Conservation (phyloP, 345 rosid genomes). For the Euphorbia tirucalli region DNA sequence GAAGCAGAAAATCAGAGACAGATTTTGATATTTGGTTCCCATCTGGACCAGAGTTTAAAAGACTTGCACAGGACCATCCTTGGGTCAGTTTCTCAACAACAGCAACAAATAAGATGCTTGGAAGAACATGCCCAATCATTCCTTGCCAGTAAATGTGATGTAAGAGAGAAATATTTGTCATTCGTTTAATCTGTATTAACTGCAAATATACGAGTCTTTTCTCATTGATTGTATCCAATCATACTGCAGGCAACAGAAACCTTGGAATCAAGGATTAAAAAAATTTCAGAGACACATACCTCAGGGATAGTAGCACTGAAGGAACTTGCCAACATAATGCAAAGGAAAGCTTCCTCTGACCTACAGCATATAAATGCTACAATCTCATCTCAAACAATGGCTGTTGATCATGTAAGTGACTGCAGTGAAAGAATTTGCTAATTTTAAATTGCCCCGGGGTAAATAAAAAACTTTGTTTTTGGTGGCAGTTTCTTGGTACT, state of each 20-base stretch:
- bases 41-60: slow-evolving; percentile 72
- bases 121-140: slow-evolving; percentile 64
- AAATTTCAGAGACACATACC: slow-evolving; percentile 47
- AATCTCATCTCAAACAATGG: slow-evolving; percentile 42
- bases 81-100: slow-evolving; percentile 82
- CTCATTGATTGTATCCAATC: slow-evolving; percentile 16
- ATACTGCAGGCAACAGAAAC: slow-evolving; percentile 56
- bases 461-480: neutral
- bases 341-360: slow-evolving; percentile 52
- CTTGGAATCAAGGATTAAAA: slow-evolving; percentile 56
- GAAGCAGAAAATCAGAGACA: slow-evolving; percentile 67
- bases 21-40: slow-evolving; percentile 80
- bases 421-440: neutral
- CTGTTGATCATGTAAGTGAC: slow-evolving; percentile 56
- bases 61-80: slow-evolving; percentile 63
- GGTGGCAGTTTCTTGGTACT: slow-evolving; percentile 52
- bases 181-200: neutral
- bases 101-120: slow-evolving; percentile 71
- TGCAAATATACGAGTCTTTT: neutral
- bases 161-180: slow-evolving; percentile 35
- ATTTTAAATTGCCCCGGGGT: neutral
- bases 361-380: slow-evolving; percentile 43
- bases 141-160: slow-evolving; percentile 79
- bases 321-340: slow-evolving; percentile 49
- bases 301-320: slow-evolving; percentile 55